Evolutionary conservation across 2,329 filamentous ascomycete genomes (phyloP).

Genomic region (Westerdykella ornata): DNA sequence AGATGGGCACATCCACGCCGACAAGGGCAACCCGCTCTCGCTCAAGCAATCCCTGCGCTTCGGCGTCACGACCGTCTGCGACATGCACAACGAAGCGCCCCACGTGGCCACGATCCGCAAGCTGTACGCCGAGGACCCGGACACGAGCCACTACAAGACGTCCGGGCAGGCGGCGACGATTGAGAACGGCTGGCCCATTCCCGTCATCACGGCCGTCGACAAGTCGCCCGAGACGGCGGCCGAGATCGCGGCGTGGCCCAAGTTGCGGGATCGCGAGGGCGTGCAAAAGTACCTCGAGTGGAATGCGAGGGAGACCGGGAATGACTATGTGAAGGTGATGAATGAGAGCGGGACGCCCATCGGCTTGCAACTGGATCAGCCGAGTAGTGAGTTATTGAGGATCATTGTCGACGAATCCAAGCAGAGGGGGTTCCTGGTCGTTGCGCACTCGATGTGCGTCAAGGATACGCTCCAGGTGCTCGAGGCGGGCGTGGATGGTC

Average conservation of each 20-base stretch:
- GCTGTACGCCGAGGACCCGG: constrained; percentile 19
- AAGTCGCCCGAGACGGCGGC: constrained; percentile 32
- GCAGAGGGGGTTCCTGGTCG: constrained; percentile 31
- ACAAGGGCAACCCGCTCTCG: constrained; percentile 36
- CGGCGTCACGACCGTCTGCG: constrained; percentile 48
- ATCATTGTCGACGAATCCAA: constrained; percentile 40
- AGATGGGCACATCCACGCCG: constrained; percentile 46
- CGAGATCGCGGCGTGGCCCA: constrained; percentile 44
- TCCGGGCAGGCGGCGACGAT: constrained; percentile 47
- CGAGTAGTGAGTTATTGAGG: constrained; percentile 41
- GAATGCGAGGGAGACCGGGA: constrained; percentile 35
- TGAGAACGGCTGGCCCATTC: constrained; percentile 47
- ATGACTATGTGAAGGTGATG: constrained; percentile 49
- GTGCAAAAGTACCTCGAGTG: constrained; percentile 41
- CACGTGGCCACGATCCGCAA: constrained; percentile 26
- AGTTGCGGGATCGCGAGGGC: constrained; percentile 38
- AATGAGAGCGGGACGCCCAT: constrained; percentile 44
- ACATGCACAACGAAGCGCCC: constrained; percentile 41
- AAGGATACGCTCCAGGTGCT: constrained; percentile 40
- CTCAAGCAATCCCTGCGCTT: constrained; percentile 44
- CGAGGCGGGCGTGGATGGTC: constrained; percentile 38
- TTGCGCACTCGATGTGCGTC: constrained; percentile 39
- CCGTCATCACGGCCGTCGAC: constrained; percentile 38
- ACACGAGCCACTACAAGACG: constrained; percentile 46
- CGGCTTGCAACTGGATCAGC: constrained; percentile 34